Base-by-base conservation (phyloP, 768 basidiomycete species). In the Suillus paluster region DNA sequence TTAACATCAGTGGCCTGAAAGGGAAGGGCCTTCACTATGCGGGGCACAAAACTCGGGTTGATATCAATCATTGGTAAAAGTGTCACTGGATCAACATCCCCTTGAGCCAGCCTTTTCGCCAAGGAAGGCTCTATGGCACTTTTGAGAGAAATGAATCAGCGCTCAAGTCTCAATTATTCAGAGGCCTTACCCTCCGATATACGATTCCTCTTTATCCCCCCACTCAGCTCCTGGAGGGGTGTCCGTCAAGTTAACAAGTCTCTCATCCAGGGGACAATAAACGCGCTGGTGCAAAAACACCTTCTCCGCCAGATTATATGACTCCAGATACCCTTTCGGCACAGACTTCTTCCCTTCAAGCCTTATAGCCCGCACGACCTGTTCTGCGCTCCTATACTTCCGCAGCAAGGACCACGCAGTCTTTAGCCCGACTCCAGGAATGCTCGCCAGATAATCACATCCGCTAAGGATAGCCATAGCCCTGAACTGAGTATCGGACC, bases 211-310 rank as follows among this genome's bases (percentile, higher is more conserved):
- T 61, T 83, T 84, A 17, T 81, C 79, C 66, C 84, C 83, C 83
- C 85, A 88, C 7, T 75, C 69, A 25, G 77, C 80, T n/a, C 70
- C 82, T 36, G 78, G 81, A 0, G 91, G 80, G 9, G 83, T 70
- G 2, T 86, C 84, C 27, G 83, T 86, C 62, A 99, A 74, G 71
- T 91, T 84, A 1, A 94, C 89, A 15, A 99, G 78, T 60, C 74
- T 79, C 73, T 88, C 80, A 38, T 78, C 65, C 23, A 77, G 64
- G 0, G 97, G 95, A 75, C 93, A 90, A 73, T 91, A 99, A 44
- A 98, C 95, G 59, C 95, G 82, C 70, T 99, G 97, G 74, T 98
- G 89, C 57, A 92, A 78, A 71, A 99, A 99, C 57, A 94, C 96
- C 66, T 89, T 89, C 73, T 99, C 95, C 6, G 97, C 95, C 58